These are phyloP conservation scores for Fusarium foetens DNA, from an alignment of 2,329 filamentous ascomycete genomes.

Conservation along the genomic window DNA sequence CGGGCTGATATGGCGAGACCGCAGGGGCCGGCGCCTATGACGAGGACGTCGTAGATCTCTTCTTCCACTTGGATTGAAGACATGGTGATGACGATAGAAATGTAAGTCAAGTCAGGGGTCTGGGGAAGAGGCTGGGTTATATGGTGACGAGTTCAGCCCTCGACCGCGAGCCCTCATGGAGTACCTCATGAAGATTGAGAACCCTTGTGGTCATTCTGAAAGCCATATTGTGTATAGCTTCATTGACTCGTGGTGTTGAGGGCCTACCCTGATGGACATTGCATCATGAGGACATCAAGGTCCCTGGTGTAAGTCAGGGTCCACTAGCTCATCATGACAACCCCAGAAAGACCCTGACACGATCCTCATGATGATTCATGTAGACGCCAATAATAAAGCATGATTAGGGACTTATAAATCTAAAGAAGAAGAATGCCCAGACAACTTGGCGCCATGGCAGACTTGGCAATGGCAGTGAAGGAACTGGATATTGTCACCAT, in stretches of 20 bases:
- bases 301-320: conserved; percentile 5
- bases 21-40: conserved; percentile 79
- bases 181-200: background rate
- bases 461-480: background rate
- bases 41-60: conserved; percentile 71
- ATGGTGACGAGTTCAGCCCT: background rate
- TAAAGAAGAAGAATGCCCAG: background rate
- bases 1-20: conserved; percentile 79
- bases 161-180: background rate
- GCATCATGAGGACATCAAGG: conserved; percentile 39
- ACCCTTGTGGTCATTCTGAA: conserved; percentile 13
- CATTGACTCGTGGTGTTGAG: background rate
- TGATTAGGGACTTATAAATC: accelerated
- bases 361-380: background rate
- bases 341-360: background rate
- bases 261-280: conserved; percentile 35
- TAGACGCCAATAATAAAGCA: accelerated
- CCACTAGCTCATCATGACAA: conserved; percentile 19
- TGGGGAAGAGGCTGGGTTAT: conserved; percentile 2
- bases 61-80: conserved; percentile 34
- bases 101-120: background rate
- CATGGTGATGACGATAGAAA: background rate
- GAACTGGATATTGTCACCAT: background rate
- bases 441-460: background rate
- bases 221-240: background rate